Evolutionary conservation across 495 filamentous ascomycete species (phyloP).

Genomic region (Thermochaetoides thermophila): DNA sequence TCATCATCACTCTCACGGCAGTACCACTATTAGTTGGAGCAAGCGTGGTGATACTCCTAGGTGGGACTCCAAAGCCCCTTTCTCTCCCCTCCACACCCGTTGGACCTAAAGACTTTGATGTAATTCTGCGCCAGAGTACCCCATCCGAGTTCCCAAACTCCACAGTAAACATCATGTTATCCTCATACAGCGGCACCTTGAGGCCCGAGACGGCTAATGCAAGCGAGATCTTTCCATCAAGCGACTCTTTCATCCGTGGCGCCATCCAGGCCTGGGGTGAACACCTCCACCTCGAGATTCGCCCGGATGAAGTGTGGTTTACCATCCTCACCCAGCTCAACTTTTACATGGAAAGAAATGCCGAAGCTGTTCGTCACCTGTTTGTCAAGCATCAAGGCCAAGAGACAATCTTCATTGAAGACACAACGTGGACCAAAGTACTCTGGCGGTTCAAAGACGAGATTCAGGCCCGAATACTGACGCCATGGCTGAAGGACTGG

Average conservation of each 20-base stretch:
- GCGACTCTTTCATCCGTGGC: conserved; percentile 35
- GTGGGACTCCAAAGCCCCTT: too few species aligned
- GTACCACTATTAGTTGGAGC: too few species aligned
- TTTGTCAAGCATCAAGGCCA: conserved; percentile 32
- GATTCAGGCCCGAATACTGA: conserved; percentile 16
- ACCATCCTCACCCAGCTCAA: conserved; percentile 39
- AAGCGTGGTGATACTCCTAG: too few species aligned
- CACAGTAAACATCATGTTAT: conserved; percentile 2
- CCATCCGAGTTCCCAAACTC: conserved; percentile 3
- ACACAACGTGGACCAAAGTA: conserved; percentile 7
- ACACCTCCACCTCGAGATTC: conserved; percentile 36
- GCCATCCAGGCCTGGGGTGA: conserved; percentile 34
- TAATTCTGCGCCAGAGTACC: conserved; percentile 2
- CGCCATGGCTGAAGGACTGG: conserved; percentile 17
- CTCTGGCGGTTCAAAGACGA: conserved; percentile 11
- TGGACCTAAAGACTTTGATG: too few species aligned
- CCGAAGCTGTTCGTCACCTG: conserved; percentile 25
- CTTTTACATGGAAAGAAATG: conserved; percentile 36
- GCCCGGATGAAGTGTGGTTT: conserved; percentile 47
- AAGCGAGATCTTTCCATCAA: conserved; percentile 10
- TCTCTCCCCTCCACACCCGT: too few species aligned
- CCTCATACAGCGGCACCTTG: conserved; percentile 5
- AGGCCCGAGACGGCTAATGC: background rate
- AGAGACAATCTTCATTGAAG: conserved; percentile 22
- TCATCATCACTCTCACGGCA: too few species aligned